phyloP scores from a whole-genome alignment of 2,329 filamentous ascomycete genomes.

The Nakataea oryzae region DNA sequence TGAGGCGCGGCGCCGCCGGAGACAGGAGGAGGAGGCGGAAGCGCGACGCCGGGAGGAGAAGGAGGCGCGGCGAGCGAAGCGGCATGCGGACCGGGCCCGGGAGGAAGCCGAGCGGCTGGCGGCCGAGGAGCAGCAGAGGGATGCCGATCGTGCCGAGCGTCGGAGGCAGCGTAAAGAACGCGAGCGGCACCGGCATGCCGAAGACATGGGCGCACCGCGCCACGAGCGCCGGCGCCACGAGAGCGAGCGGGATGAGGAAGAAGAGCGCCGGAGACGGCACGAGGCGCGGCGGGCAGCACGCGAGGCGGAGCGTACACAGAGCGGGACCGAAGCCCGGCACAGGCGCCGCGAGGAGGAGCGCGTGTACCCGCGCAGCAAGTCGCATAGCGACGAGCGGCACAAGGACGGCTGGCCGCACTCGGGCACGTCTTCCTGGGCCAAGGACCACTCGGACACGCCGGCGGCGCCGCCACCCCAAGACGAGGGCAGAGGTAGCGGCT shows the following conservation, averaged over 20 bases:
- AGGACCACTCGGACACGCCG: slow-evolving; percentile 51
- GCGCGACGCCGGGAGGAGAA: slow-evolving; percentile 45
- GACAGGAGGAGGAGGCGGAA: slow-evolving; percentile 44
- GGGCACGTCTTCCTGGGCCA: slow-evolving; percentile 56
- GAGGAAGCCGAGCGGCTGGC: slow-evolving; percentile 37
- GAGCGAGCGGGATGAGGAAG: slow-evolving; percentile 34
- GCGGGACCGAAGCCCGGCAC: slow-evolving; percentile 19
- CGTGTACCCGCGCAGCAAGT: background rate
- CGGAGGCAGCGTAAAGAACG: slow-evolving; percentile 37
- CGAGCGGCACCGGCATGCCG: slow-evolving; percentile 30
- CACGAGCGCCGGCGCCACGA: slow-evolving; percentile 32
- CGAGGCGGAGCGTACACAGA: slow-evolving; percentile 25
- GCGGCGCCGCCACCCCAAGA: slow-evolving; percentile 31
- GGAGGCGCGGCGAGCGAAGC: slow-evolving; percentile 45
- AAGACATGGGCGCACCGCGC: slow-evolving; percentile 32
- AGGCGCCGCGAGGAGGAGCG: background rate
- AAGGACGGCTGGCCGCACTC: slow-evolving; percentile 47
- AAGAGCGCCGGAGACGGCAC: slow-evolving; percentile 41
- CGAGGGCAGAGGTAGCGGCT: slow-evolving; percentile 21
- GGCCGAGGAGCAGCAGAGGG: slow-evolving; percentile 26
- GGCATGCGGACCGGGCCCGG: slow-evolving; percentile 34
- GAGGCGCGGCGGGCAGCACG: slow-evolving; percentile 38
- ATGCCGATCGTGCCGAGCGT: slow-evolving; percentile 38
- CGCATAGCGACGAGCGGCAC: slow-evolving; percentile 16
- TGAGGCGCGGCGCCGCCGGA: slow-evolving; percentile 40